Percentiles rank a stretch among this genome's conserved stretches.
phyloP scores from a whole-genome alignment of 176 grass and related monocot species.

The Rhynchospora breviuscula region DNA sequence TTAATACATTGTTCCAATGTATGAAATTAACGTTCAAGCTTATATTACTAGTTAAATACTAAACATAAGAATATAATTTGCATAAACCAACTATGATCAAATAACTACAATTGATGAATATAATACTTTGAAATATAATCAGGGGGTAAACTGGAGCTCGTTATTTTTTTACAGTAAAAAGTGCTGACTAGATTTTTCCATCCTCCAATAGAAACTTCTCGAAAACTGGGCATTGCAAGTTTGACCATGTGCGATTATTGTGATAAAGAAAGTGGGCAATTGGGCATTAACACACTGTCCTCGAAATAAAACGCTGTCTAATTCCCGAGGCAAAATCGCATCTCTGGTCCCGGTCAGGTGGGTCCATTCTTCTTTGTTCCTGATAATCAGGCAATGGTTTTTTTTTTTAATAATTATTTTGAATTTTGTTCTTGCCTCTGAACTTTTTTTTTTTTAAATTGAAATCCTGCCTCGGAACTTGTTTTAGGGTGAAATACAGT shows the following conservation, averaged over 20 bases:
- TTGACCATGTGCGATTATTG: not conserved
- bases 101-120: not conserved
- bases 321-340: not conserved
- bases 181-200: not conserved
- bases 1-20: no score
- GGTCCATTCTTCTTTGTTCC: not conserved
- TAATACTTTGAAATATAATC: not conserved
- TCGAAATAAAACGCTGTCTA: not conserved
- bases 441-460: no score
- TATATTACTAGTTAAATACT: no score
- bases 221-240: not conserved
- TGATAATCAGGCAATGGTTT: not conserved
- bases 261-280: not conserved
- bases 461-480: no score
- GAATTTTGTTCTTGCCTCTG: no score
- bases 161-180: not conserved
- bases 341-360: not conserved
- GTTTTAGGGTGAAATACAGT: no score
- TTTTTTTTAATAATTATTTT: no score
- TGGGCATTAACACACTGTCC: not conserved
- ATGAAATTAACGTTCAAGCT: no score
- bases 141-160: not conserved
- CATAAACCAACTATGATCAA: no score
- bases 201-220: not conserved
- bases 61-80: no score